Evolutionary conservation across 2,329 filamentous ascomycete genomes (phyloP).

Genomic region (Fusarium miscanthi): DNA sequence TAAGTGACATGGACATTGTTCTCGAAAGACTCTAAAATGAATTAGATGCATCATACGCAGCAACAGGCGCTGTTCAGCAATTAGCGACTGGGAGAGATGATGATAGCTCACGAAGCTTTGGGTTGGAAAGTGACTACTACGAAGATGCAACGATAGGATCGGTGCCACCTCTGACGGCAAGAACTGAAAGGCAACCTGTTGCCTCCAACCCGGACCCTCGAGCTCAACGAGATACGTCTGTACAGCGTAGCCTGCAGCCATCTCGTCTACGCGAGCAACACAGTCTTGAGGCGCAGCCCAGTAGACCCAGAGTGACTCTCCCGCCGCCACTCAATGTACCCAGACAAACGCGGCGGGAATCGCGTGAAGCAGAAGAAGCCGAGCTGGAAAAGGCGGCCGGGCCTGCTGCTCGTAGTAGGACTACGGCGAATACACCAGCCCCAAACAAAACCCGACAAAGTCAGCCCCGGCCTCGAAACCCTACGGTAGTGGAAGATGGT

Average conservation of each 20-base stretch:
- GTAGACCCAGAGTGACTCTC: neutral
- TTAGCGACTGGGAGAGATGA: conserved; percentile 39
- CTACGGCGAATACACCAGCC: conserved; percentile 40
- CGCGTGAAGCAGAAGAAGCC: conserved; percentile 2
- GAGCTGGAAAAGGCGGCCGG: neutral
- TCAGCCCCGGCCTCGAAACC: neutral
- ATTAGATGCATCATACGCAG: conserved; percentile 3
- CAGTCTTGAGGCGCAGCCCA: neutral
- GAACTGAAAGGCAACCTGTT: neutral
- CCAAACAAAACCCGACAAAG: conserved; percentile 19
- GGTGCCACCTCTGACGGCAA: conserved; percentile 34
- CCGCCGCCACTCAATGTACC: neutral
- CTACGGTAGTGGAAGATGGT: neutral
- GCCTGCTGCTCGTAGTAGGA: neutral
- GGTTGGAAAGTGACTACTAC: conserved; percentile 51
- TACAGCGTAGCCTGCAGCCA: neutral
- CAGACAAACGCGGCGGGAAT: neutral
- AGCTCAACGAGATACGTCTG: neutral
- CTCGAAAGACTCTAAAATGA: conserved; percentile 1
- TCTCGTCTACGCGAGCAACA: neutral
- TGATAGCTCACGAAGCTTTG: conserved; percentile 52
- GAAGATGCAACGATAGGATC: conserved; percentile 53
- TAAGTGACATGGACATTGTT: conserved; percentile 5
- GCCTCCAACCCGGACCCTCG: neutral
- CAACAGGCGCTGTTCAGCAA: neutral